phyloP scores from a whole-genome alignment of 305 asterid species.

The Fraxinus ornus region DNA sequence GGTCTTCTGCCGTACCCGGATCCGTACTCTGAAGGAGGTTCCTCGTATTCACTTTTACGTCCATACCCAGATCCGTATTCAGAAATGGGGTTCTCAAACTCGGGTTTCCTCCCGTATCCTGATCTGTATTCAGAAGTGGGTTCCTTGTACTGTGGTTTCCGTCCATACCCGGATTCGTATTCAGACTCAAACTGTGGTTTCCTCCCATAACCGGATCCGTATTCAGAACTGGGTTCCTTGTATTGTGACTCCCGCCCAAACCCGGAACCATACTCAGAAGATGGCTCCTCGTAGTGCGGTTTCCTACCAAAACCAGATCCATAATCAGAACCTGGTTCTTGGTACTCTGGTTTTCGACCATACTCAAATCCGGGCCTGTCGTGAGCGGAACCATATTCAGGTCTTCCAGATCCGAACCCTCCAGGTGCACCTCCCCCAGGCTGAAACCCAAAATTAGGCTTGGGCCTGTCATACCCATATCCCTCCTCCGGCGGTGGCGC shows the following conservation, averaged over 20 bases:
- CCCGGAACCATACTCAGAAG: slow-evolving; percentile 22
- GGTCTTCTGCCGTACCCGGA: slow-evolving; percentile 30
- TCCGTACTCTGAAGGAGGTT: slow-evolving; percentile 23
- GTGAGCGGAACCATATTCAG: slow-evolving; percentile 11
- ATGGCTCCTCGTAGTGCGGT: slow-evolving; percentile 15
- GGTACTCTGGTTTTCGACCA: slow-evolving; percentile 30
- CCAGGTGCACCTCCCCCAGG: slow-evolving; percentile 26
- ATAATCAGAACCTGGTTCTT: slow-evolving; percentile 20
- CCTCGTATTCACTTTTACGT: not conserved
- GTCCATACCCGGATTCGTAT: slow-evolving; percentile 22
- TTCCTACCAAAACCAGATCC: slow-evolving; percentile 29
- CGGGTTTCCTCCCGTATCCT: slow-evolving; percentile 16
- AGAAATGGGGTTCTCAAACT: not conserved
- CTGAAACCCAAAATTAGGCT: slow-evolving; percentile 43
- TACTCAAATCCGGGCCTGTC: slow-evolving; percentile 27
- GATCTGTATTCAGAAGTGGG: slow-evolving; percentile 11
- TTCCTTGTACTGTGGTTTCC: not conserved
- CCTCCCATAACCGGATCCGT: slow-evolving; percentile 30
- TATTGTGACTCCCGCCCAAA: slow-evolving; percentile 22
- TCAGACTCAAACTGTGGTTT: not conserved
- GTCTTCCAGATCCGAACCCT: slow-evolving; percentile 17
- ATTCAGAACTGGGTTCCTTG: slow-evolving; percentile 19
- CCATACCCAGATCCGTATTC: slow-evolving; percentile 35
- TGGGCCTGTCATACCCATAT: slow-evolving; percentile 28
- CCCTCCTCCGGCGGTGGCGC: slow-evolving; percentile 30